A percentile compares a stretch with the other conserved stretches of the same genome.
phyloP scores from a whole-genome alignment of 2,329 filamentous ascomycete genomes.

The Sporothrix sp. region DNA sequence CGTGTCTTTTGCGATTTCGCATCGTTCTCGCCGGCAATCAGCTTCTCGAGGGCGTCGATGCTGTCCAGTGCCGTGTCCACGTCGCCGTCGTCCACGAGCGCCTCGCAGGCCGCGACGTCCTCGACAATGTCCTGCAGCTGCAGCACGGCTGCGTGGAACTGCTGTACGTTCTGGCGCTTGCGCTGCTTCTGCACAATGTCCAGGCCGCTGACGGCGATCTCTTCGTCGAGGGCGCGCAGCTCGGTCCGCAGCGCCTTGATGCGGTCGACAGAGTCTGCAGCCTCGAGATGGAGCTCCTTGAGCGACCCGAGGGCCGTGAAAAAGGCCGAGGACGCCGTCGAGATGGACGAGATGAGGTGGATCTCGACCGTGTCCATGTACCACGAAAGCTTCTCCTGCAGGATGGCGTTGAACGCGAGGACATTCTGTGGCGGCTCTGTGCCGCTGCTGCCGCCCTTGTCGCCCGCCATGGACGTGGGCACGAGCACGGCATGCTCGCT shows the following conservation, averaged over 20 bases:
- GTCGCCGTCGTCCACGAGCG: slow-evolving; percentile 71
- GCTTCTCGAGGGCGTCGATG: slow-evolving; percentile 66
- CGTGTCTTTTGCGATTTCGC: slow-evolving; percentile 21
- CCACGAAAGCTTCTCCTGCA: slow-evolving; percentile 98
- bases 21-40: slow-evolving; percentile 65
- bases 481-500: slow-evolving; percentile 96
- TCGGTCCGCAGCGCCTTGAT: slow-evolving; percentile 77
- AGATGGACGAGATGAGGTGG: slow-evolving; percentile 92
- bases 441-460: slow-evolving; percentile 30
- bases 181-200: slow-evolving; percentile 77
- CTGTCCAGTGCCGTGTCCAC: slow-evolving; percentile 69
- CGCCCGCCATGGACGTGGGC: slow-evolving; percentile 49
- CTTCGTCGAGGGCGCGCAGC: slow-evolving; percentile 68
- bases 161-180: slow-evolving; percentile 72
- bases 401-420: slow-evolving; percentile 87
- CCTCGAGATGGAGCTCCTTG: slow-evolving; percentile 83
- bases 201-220: slow-evolving; percentile 76
- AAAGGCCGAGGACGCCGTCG: slow-evolving; percentile 88
- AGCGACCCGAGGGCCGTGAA: slow-evolving; percentile 89
- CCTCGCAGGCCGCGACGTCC: slow-evolving; percentile 65
- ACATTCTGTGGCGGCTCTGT: slow-evolving; percentile 64
- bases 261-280: slow-evolving; percentile 77
- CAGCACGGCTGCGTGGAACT: slow-evolving; percentile 70
- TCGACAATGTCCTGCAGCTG: slow-evolving; percentile 74
- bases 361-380: slow-evolving; percentile 99